Evolutionary conservation across 2,329 filamentous ascomycete genomes (phyloP), one percentile per base, ranked within the genome.

Genomic region (Thermothelomyces thermophilus): DNA sequence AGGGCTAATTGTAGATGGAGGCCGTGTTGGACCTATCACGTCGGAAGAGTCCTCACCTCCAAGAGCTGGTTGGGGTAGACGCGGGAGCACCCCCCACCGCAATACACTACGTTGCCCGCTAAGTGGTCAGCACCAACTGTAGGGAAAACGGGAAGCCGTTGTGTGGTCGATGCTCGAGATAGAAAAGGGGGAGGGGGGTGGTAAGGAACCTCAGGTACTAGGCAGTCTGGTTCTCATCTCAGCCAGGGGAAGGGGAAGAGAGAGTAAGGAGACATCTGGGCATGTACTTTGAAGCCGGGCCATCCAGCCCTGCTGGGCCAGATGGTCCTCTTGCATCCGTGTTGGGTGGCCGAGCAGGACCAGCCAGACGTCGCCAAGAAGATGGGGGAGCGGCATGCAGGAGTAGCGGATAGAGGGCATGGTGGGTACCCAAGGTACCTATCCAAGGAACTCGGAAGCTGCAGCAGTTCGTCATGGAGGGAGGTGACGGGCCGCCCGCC

Each of bases 161-260:
- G 26, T 40, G 37, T 39, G 34, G 3, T 34, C 5, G 2, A 30
- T 31, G 44, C 37, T 14, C 24, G 36, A n/a, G 34, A 26, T n/a
- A 37, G 13, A n/a, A n/a, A n/a, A n/a, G n/a, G n/a, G n/a, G n/a
- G n/a, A n/a, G n/a, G n/a, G 44, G 20, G 30, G 26, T 26, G 26
- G n/a, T 36, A 45, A 48, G 44, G n/a, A 24, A 16, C 24, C 24
- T 48, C 47, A 50, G 50, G 9, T 37, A 51, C 41, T 48, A 37
- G 45, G 17, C 20, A 14, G 42, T 36, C 30, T 37, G 44, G 24
- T 20, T 30, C 45, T 53, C 47, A 51, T 53, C 50, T 48, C 43
- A 17, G 43, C 48, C 39, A 28, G 14, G 24, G 8, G 4, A 16
- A 13, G 26, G 24, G n/a, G 20, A 3, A 16, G 19, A 24, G 24